Evolutionary conservation across 331 rosid genomes (phyloP).

Genomic region (Prunus yedoensis): DNA sequence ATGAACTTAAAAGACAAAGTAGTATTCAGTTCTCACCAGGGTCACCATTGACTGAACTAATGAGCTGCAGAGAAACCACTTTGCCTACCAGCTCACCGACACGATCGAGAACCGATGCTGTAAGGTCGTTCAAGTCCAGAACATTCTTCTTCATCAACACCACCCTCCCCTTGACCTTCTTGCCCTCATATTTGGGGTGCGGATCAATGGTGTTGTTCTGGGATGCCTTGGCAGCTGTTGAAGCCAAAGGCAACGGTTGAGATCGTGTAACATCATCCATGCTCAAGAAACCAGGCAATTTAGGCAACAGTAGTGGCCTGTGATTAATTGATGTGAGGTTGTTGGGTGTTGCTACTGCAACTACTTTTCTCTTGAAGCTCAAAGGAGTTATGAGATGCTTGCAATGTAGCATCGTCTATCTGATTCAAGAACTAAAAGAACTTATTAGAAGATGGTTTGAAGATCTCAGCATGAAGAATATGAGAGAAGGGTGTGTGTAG

Average conservation of each 20-base stretch:
- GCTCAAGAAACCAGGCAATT: not conserved
- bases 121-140: slow-evolving; percentile 38
- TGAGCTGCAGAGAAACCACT: slow-evolving; percentile 39
- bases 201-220: not conserved
- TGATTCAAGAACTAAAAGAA: not conserved
- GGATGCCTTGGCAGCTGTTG: not conserved
- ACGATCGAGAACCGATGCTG: slow-evolving; percentile 26
- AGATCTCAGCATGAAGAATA: not conserved
- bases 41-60: slow-evolving; percentile 42
- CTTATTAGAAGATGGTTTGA: not conserved
- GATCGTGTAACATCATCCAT: not conserved
- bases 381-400: not conserved
- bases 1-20: not conserved
- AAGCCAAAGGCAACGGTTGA: not conserved
- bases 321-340: not conserved
- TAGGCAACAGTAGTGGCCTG: not conserved
- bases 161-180: slow-evolving; percentile 48
- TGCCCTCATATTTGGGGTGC: not conserved
- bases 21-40: slow-evolving; percentile 23
- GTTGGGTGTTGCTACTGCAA: not conserved
- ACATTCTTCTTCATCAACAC: slow-evolving; percentile 55
- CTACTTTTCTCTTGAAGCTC: not conserved
- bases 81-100: slow-evolving; percentile 39
- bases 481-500: not conserved
- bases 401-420: not conserved